Evolutionary conservation across 129 eudicot species (phyloP).

Genomic region (Apium graveolens): DNA sequence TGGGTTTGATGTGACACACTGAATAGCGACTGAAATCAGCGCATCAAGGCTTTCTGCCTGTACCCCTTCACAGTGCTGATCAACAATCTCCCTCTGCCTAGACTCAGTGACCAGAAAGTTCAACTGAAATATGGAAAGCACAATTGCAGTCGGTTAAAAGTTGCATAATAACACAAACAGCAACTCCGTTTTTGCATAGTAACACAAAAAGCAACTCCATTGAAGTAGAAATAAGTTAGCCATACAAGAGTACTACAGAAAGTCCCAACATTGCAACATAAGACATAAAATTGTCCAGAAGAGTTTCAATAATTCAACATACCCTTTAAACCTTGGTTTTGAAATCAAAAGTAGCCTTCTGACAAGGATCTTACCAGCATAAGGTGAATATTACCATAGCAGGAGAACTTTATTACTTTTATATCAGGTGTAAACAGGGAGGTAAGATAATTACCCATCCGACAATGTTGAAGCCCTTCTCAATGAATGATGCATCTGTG

Average conservation of each 20-base stretch:
- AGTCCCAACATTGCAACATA: not conserved
- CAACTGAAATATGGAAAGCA: conserved; percentile 39
- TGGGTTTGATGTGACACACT: conserved; percentile 78
- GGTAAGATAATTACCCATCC: conserved; percentile 59
- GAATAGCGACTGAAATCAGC: conserved; percentile 62
- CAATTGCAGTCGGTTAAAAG: not conserved
- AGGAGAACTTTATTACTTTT: not conserved
- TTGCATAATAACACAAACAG: not conserved
- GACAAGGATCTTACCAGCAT: too few relatives aligned
- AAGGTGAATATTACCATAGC: not conserved
- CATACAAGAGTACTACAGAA: not conserved
- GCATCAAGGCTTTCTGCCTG: conserved; percentile 74
- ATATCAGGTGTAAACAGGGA: not conserved
- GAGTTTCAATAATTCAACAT: not conserved
- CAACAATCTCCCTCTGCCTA: conserved; percentile 82
- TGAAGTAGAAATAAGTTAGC: too few relatives aligned
- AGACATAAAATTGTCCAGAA: not conserved
- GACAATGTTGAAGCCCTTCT: conserved; percentile 76
- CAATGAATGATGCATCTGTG: conserved; percentile 78
- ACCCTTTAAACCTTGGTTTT: not conserved
- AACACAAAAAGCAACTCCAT: not conserved
- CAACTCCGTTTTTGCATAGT: not conserved
- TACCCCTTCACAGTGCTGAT: conserved; percentile 75
- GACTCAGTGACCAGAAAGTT: conserved; percentile 69
- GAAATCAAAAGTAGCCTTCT: not conserved